Evolutionary conservation across 1,284 basidiomycete genomes (phyloP).

Genomic region (Kalmanozyma brasiliensis): DNA sequence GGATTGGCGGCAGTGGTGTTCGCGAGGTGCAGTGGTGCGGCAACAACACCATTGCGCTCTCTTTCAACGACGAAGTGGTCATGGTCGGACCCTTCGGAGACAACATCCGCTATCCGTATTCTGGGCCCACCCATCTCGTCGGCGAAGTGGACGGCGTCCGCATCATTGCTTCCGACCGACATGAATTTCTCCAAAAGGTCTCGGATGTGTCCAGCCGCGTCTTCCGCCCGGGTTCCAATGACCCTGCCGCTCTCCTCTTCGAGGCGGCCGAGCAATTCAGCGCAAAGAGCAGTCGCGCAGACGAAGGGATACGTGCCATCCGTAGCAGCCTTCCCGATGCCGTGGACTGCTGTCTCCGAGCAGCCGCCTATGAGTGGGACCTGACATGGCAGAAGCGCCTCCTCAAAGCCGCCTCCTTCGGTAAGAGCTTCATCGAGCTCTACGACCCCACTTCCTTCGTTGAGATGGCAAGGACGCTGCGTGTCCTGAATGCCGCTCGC

Average conservation of each 20-base stretch:
- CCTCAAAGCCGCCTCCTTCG: slow-evolving; percentile 90
- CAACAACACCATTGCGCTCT: slow-evolving; percentile 89
- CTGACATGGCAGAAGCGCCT: slow-evolving; percentile 86
- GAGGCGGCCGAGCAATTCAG: slow-evolving; percentile 91
- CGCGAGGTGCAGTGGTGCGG: slow-evolving; percentile 86
- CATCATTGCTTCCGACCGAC: slow-evolving; percentile 80
- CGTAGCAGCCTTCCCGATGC: slow-evolving; percentile 80
- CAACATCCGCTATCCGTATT: slow-evolving; percentile 84
- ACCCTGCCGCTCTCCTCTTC: slow-evolving; percentile 88
- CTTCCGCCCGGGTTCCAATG: slow-evolving; percentile 91
- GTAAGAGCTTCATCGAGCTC: slow-evolving; percentile 89
- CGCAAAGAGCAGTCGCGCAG: slow-evolving; percentile 84
- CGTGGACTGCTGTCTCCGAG: slow-evolving; percentile 91
- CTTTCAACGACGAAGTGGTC: slow-evolving; percentile 81
- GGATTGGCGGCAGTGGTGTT: slow-evolving; percentile 55
- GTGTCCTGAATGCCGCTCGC: slow-evolving; percentile 93
- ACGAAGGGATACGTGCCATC: slow-evolving; percentile 90
- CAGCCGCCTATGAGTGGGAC: slow-evolving; percentile 91
- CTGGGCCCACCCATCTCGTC: slow-evolving; percentile 79
- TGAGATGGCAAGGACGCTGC: slow-evolving; percentile 87
- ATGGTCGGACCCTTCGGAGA: slow-evolving; percentile 93
- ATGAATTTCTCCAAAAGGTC: slow-evolving; percentile 92
- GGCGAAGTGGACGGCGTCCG: slow-evolving; percentile 89
- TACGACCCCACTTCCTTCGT: slow-evolving; percentile 92
- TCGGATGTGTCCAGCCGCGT: slow-evolving; percentile 46